phyloP scores from a whole-genome alignment of 2,329 filamentous ascomycete species.

The Huntiella moniliformis region DNA sequence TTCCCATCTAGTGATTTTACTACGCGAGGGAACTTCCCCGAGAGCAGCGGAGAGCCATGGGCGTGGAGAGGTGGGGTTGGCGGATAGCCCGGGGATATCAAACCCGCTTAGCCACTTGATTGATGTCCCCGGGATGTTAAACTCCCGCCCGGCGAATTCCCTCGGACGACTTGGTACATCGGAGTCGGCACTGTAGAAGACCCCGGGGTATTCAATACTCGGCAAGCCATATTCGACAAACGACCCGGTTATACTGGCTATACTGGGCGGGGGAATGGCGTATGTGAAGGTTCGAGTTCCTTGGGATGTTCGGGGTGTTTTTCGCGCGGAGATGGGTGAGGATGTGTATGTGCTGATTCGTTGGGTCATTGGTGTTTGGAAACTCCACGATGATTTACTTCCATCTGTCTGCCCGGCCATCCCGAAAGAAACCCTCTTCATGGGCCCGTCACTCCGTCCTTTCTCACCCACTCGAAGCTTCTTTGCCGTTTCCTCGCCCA shows the following conservation, averaged over 20 bases:
- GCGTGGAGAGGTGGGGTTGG: no score
- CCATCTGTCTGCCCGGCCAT: no score
- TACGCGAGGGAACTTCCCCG: neutral
- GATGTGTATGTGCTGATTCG: no score
- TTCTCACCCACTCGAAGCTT: no score
- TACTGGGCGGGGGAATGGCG: slow-evolving; percentile 15
- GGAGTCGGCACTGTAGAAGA: slow-evolving; percentile 65
- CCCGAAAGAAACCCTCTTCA: no score
- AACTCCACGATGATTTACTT: no score
- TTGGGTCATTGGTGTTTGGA: no score
- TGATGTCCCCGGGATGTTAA: slow-evolving; percentile 55
- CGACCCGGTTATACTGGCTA: slow-evolving; percentile 8
- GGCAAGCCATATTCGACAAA: slow-evolving; percentile 25
- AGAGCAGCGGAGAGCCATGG: no score
- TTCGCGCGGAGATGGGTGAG: no score
- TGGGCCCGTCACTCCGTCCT: no score
- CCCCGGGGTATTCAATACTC: slow-evolving; percentile 61
- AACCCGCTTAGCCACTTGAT: slow-evolving; percentile 68
- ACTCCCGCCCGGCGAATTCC: slow-evolving; percentile 79
- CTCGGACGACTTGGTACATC: slow-evolving; percentile 62
- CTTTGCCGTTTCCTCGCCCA: neutral
- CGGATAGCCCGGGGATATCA: neutral
- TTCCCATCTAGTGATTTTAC: slow-evolving; percentile 49
- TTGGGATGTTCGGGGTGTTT: no score
- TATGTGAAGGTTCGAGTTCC: neutral